Base-by-base conservation (phyloP, 2,329 filamentous ascomycete species). In the Conoideocrella luteorostrata region DNA sequence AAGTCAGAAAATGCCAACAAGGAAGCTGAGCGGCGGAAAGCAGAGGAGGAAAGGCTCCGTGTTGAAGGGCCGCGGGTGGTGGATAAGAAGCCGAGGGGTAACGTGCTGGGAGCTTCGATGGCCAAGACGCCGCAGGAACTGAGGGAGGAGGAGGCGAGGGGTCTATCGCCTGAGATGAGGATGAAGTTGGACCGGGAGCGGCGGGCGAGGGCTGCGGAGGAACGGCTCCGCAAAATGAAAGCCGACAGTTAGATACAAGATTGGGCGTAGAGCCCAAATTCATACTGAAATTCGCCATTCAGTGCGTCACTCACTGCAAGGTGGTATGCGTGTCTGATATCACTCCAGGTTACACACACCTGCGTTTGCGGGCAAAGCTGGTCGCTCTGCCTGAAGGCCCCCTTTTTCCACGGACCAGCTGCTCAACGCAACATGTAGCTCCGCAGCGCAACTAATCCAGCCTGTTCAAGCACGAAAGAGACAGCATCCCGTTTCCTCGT, bases 141-240 rank as follows among this genome's bases (percentile, higher is more conserved):
- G 58, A 77, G 89, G 50, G 86, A 91, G 58, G 88, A 94, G 58
- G 89, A 96, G 63, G 77, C 77, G 39, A 79, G 88, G 50, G 90
- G 91, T 0, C 71, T 97, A 68, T 94, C 87, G 33, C 82, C 88
- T 0, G 91, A 97, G 67, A 90, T 93, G 78, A 79, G 82, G 60
- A 78, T 82, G 77, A 80, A 78, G 60, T 64, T 97, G 43, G 93
- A 97, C 63, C 74, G 93, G 53, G 93, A 98, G 67, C 74, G 89
- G 54, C 83, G 91, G 57, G 93, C 93, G 4, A 80, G 91, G 55
- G 93, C 93, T 7, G 91, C 90, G 0, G 93, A 97, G 66, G 90
- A 91, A 68, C 80, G 91, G 58, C 74, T 96, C 47, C 81, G 76
- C 65, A 74, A 75, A 56, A 72, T 88, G 75, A 53, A 56, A 29